Base-by-base conservation (phyloP, 148 eudicot species). In the Amaranthus palmeri region DNA sequence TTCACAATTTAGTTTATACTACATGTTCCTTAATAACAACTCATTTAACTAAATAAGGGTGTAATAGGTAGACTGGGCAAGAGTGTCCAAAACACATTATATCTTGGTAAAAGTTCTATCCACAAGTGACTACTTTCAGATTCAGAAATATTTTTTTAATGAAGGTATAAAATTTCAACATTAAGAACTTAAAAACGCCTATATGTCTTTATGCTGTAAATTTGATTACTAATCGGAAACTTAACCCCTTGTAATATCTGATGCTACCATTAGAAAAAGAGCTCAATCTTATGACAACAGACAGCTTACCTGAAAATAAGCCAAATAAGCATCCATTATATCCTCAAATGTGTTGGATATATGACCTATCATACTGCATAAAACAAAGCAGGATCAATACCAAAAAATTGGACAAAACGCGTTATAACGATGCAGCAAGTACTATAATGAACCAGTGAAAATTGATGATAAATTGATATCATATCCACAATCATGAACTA, bases 311-410 rank as follows among this genome's bases (percentile, higher is more conserved):
- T 95, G 98, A 75, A 91, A 63, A 85, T 89, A 83, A 40, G 98
- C 96, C 85, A 95, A 80, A 87, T 95, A 95, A 13, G 91, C 85
- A 89, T 95, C 98, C 45, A 95, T 83, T 72, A 89, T 85, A 77
- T 95, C 98, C 76, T 95, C 98, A 79, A 89, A 88, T 44, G 90
- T 79, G 85, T 85, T 78, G 53, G 78, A 76, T 76, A 72, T 80
- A 74, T 81, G 83, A 69, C 80, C 89, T 82, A 85, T 78, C 84
- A 84, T 77, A 81, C 98, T 93, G 81, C 72, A 81, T 66, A 49
- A 62, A 58, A 81, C 13, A 70, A 54, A 10, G 61, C 36, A 13
- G 10, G 56, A 55, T 55, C 47, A 50, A 15, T 40, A 13, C 53
- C 45, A 52, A 61, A 15, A 47, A 60, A 49, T 47, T n/a, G 41